Percentiles rank a stretch among this genome's conserved stretches.
Conservation (phyloP, 2,329 filamentous ascomycete genomes). For the Rutstroemia sp. region DNA sequence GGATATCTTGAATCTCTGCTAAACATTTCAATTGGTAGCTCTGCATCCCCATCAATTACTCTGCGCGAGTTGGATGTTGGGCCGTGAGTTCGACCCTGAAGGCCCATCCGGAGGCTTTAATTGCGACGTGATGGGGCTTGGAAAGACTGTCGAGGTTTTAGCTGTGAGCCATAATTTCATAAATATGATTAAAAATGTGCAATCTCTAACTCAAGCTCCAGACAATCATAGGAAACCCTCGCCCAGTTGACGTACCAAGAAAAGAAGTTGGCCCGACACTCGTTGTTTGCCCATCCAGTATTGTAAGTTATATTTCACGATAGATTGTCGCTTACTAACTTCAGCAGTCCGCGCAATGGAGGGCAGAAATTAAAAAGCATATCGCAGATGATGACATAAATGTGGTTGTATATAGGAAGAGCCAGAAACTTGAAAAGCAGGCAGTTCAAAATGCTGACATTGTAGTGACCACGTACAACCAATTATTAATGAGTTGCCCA, state of each 20-base stretch:
- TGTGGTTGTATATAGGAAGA: not conserved
- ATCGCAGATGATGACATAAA: not conserved
- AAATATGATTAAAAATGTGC: too few relatives aligned
- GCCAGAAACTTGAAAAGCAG: not conserved
- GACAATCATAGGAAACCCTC: not conserved
- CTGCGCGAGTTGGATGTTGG: not conserved
- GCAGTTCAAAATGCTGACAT: not conserved
- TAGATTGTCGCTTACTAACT: not conserved
- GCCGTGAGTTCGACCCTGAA: not conserved
- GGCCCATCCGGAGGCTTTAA: not conserved
- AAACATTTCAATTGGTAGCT: not conserved
- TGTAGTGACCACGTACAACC: not conserved
- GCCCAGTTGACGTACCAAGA: not conserved
- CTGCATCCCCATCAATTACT: not conserved
- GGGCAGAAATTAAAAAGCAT: not conserved
- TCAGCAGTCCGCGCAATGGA: not conserved
- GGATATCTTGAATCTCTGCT: not conserved
- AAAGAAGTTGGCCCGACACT: not conserved
- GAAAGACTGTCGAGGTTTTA: not conserved
- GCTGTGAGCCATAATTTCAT: not conserved
- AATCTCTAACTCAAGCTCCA: not conserved
- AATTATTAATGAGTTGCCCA: not conserved
- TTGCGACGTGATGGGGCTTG: slow-evolving; percentile 1
- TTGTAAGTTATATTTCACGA: not conserved
- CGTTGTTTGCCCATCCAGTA: not conserved